phyloP scores from a whole-genome alignment of 768 basidiomycete genomes.

The Tricholoma furcatifolium region DNA sequence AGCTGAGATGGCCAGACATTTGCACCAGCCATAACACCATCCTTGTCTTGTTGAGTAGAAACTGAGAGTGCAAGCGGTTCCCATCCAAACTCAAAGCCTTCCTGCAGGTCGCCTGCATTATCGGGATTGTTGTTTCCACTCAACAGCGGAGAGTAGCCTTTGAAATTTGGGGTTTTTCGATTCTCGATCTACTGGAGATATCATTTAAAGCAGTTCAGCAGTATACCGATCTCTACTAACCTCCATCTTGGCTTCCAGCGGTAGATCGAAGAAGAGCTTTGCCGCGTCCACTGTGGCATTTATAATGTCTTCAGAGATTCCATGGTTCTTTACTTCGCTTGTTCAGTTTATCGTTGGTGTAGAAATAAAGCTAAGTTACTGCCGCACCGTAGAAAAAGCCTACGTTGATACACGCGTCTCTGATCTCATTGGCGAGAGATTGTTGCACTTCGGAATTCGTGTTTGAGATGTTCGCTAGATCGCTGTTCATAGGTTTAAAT shows the following conservation, averaged over 20 bases:
- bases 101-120: conserved; percentile 85
- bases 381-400: conserved; percentile 81
- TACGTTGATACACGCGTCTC: conserved; percentile 76
- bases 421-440: conserved; percentile 54
- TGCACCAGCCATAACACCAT: conserved; percentile 63
- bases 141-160: conserved; percentile 69
- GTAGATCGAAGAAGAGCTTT: conserved; percentile 66
- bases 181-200: conserved; percentile 56
- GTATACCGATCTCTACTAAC: conserved; percentile 29
- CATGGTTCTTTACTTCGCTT: conserved; percentile 69
- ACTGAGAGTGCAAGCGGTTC: conserved; percentile 41
- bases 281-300: conserved; percentile 42
- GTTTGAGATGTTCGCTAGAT: conserved; percentile 39
- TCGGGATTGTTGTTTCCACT: conserved; percentile 75
- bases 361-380: background rate
- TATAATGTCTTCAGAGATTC: conserved; percentile 56
- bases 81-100: conserved; percentile 87
- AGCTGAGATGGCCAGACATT: conserved; percentile 79
- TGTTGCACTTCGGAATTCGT: conserved; percentile 34
- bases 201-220: background rate
- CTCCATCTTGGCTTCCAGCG: conserved; percentile 63
- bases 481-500: conserved; percentile 27
- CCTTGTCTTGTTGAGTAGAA: conserved; percentile 27
- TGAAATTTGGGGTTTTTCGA: conserved; percentile 67
- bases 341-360: background rate